A percentile compares a stretch with the other conserved stretches of the same genome.
phyloP scores from a whole-genome alignment of 2,329 filamentous ascomycete genomes.

The Cladophialophora psammophila region DNA sequence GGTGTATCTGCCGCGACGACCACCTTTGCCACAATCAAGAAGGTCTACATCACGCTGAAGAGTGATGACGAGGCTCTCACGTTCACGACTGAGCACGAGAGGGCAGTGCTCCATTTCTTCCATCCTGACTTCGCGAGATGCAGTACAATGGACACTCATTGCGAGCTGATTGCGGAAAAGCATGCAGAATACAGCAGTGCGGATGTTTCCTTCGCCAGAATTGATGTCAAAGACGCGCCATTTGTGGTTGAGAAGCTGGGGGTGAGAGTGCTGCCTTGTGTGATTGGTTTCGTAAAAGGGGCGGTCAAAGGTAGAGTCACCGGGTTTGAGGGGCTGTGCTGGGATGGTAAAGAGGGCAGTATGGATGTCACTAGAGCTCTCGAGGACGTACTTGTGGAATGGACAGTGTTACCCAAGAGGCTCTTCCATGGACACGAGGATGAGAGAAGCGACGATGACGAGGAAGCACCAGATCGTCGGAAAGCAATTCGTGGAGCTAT shows the following conservation, averaged over 20 bases:
- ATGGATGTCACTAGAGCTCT: conserved; percentile 52
- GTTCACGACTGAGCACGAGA: conserved; percentile 65
- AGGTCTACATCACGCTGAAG: conserved; percentile 48
- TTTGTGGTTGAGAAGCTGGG: conserved; percentile 58
- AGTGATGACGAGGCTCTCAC: conserved; percentile 66
- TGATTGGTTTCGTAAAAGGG: conserved; percentile 58
- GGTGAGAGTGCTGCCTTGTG: conserved; percentile 56
- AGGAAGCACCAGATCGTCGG: conserved; percentile 37
- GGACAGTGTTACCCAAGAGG: conserved; percentile 48
- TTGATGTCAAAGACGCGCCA: conserved; percentile 55
- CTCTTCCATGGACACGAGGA: conserved; percentile 46
- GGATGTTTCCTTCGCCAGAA: conserved; percentile 54
- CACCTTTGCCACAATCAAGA: conserved; percentile 33
- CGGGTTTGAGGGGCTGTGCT: conserved; percentile 57
- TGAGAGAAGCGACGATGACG: conserved; percentile 36
- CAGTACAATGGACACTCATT: conserved; percentile 66
- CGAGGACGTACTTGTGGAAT: conserved; percentile 52
- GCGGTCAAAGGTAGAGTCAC: conserved; percentile 53
- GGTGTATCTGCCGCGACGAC: conserved; percentile 20
- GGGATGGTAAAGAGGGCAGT: conserved; percentile 48
- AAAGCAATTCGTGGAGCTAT: conserved; percentile 45
- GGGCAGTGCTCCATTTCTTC: conserved; percentile 69
- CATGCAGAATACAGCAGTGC: conserved; percentile 43
- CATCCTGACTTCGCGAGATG: conserved; percentile 70
- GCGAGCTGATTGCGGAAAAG: conserved; percentile 54